phyloP scores from a whole-genome alignment of 805 yeast genomes.

The Schwanniomyces vanrijiae region DNA sequence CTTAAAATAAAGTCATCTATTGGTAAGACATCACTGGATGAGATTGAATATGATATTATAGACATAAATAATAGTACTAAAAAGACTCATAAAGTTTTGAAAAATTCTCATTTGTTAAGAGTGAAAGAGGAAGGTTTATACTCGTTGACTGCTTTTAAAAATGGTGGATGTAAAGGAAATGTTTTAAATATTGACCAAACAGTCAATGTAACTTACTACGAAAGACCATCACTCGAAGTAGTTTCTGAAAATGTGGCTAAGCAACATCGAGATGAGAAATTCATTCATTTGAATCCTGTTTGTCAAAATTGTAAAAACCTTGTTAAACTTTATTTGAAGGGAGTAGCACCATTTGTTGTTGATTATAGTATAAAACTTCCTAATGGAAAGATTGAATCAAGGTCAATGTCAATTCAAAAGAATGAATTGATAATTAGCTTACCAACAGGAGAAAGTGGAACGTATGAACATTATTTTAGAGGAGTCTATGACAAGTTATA shows the following conservation, averaged over 20 bases:
- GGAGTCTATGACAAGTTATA: constrained; percentile 69
- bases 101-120: constrained; percentile 19
- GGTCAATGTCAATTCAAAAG: constrained; percentile 32
- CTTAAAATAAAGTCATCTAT: constrained; percentile 33
- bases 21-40: constrained; percentile 27
- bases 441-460: constrained; percentile 51
- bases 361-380: constrained; percentile 65
- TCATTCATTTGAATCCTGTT: constrained; percentile 22
- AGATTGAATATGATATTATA: constrained; percentile 31
- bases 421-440: constrained; percentile 32
- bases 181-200: constrained; percentile 19
- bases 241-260: constrained; percentile 14
- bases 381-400: constrained; percentile 43
- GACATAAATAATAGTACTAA: constrained; percentile 4
- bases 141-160: constrained; percentile 35
- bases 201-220: constrained; percentile 21
- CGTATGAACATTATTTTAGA: constrained; percentile 57
- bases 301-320: constrained; percentile 31
- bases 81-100: constrained; percentile 4
- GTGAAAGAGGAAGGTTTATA: constrained; percentile 46
- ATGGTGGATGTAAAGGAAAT: constrained; percentile 47
- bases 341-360: constrained; percentile 67
- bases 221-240: constrained; percentile 23
- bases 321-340: constrained; percentile 45
- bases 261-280: constrained; percentile 25